Percentiles rank a stretch among this genome's conserved stretches.
These are phyloP conservation scores for Fraxinus pennsylvanica DNA, from an alignment of 257 asterid genomes.

Conservation along the genomic window DNA sequence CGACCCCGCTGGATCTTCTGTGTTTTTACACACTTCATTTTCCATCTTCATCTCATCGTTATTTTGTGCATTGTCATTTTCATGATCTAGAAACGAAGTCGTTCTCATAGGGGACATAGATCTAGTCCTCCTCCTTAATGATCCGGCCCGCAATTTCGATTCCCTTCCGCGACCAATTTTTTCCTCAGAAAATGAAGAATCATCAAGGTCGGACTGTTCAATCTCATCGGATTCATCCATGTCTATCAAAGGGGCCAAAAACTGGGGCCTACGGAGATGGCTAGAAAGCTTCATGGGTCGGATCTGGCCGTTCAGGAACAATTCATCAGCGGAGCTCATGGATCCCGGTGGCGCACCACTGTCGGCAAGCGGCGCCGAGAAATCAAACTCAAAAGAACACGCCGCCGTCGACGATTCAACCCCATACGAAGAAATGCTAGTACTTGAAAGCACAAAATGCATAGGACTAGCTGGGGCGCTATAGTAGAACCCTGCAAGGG, in stretches of 20 bases:
- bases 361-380: conserved; percentile 43
- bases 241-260: conserved; percentile 52
- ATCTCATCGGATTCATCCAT: conserved; percentile 47
- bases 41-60: conserved; percentile 18
- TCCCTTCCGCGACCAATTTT: conserved; percentile 57
- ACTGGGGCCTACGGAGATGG: conserved; percentile 62
- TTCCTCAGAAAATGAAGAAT: conserved; percentile 5
- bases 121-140: conserved; percentile 78
- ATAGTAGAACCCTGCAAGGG: conserved; percentile 61
- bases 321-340: conserved; percentile 88
- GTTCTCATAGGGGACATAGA: conserved; percentile 77
- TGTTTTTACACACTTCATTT: conserved; percentile 3
- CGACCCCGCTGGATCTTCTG: background rate
- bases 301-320: conserved; percentile 88
- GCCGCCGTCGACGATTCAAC: conserved; percentile 19
- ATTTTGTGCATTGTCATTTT: background rate
- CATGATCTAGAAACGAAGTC: conserved; percentile 38
- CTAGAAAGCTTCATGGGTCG: conserved; percentile 82
- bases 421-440: conserved; percentile 18
- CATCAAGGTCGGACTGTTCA: conserved; percentile 13
- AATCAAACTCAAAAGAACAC: conserved; percentile 64
- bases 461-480: conserved; percentile 92
- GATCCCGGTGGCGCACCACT: conserved; percentile 46
- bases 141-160: conserved; percentile 54
- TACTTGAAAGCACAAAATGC: conserved; percentile 62